Percentiles rank a stretch among this genome's conserved stretches.
phyloP scores from a whole-genome alignment of 805 yeast genomes.

The Yarrowia phangngaensis region DNA sequence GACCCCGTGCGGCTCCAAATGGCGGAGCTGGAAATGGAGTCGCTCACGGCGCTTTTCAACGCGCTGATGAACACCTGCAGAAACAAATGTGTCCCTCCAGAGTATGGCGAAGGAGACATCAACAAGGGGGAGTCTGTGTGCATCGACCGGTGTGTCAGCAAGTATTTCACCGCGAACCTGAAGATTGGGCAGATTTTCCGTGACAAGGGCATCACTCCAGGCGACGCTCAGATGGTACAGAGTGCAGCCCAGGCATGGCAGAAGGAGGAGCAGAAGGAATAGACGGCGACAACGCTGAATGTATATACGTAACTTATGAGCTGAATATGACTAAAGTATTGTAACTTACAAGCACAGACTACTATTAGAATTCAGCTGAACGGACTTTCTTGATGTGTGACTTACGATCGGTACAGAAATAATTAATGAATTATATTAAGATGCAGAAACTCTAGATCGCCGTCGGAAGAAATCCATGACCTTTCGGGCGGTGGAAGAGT shows the following conservation, averaged over 20 bases:
- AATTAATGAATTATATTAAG: slow-evolving; percentile 17
- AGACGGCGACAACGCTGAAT: too few relatives aligned
- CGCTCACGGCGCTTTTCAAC: slow-evolving; percentile 37
- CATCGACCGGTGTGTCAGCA: slow-evolving; percentile 79
- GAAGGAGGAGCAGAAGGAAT: not conserved
- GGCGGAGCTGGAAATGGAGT: slow-evolving; percentile 40
- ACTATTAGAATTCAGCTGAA: too few relatives aligned
- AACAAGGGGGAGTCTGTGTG: slow-evolving; percentile 81
- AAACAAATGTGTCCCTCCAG: slow-evolving; percentile 76
- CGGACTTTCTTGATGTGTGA: too few relatives aligned
- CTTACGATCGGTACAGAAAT: not conserved
- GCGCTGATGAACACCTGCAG: slow-evolving; percentile 57
- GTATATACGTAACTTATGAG: too few relatives aligned
- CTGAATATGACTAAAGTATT: too few relatives aligned
- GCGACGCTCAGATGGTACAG: slow-evolving; percentile 28
- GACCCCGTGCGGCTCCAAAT: slow-evolving; percentile 35
- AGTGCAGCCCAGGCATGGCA: not conserved
- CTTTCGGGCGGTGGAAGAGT: slow-evolving; percentile 37
- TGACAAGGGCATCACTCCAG: slow-evolving; percentile 28
- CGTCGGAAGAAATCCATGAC: slow-evolving; percentile 42
- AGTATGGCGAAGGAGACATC: slow-evolving; percentile 78
- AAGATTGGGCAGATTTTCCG: slow-evolving; percentile 35
- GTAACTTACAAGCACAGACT: too few relatives aligned
- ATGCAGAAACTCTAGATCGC: slow-evolving; percentile 37
- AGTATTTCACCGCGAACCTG: slow-evolving; percentile 71